These are phyloP conservation scores for Rosa hybrid DNA, from an alignment of 331 rosid genomes.

Conservation along the genomic window DNA sequence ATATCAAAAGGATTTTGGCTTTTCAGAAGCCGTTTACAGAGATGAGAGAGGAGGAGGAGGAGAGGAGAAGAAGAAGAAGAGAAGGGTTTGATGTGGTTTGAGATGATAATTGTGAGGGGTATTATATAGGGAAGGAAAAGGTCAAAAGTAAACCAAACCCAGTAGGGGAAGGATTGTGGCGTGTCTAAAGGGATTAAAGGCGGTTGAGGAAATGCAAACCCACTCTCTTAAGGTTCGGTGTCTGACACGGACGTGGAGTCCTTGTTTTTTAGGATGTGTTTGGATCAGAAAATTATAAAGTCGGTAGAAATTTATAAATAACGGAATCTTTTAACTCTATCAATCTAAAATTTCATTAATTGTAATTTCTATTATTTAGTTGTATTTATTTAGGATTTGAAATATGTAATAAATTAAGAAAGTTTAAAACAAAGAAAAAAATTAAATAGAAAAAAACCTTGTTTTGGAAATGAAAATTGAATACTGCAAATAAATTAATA, in stretches of 20 bases:
- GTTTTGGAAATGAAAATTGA: too few species aligned
- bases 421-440: too few species aligned
- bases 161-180: neutral
- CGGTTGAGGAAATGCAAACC: neutral
- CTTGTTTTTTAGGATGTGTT: neutral
- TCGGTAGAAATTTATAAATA: too few species aligned
- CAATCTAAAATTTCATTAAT: too few species aligned
- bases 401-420: too few species aligned
- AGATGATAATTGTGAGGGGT: neutral
- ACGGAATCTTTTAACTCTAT: too few species aligned
- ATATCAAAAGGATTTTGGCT: neutral
- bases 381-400: too few species aligned
- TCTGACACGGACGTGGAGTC: neutral
- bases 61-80: neutral
- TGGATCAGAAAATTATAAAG: too few species aligned
- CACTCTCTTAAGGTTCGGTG: neutral
- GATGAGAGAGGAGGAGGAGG: neutral
- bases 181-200: neutral
- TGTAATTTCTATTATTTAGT: too few species aligned
- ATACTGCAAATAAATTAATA: too few species aligned
- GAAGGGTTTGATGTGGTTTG: neutral
- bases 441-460: too few species aligned
- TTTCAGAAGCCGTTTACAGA: neutral
- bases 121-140: conserved; percentile 5
- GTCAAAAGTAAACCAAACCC: neutral